phyloP scores from a whole-genome alignment of 1,139 yeast species.

The Yarrowia galli region DNA sequence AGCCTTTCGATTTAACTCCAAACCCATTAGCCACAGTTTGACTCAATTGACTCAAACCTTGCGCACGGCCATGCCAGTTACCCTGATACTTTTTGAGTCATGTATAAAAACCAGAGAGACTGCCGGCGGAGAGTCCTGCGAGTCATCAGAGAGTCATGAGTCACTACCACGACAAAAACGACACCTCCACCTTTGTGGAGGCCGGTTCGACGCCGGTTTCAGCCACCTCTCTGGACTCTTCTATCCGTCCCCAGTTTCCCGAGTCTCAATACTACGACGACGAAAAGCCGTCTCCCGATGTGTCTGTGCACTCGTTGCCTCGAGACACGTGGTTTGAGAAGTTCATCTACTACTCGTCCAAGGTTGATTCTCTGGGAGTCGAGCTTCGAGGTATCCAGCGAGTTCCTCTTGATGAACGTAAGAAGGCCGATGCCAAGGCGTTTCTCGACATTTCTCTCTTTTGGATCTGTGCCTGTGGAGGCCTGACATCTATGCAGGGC shows the following conservation, averaged over 20 bases:
- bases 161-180: background rate
- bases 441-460: conserved; percentile 70
- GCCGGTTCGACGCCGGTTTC: background rate
- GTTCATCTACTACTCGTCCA: conserved; percentile 49
- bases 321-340: conserved; percentile 42
- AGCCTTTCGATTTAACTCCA: background rate
- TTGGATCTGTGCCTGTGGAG: conserved; percentile 87
- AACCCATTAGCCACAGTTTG: background rate
- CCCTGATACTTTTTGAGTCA: conserved; percentile 24
- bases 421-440: conserved; percentile 56
- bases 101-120: conserved; percentile 4
- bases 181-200: background rate
- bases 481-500: conserved; percentile 83
- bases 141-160: background rate
- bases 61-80: conserved; percentile 16
- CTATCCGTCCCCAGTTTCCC: conserved; percentile 10
- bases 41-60: conserved; percentile 36
- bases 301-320: conserved; percentile 16
- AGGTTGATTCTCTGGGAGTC: conserved; percentile 63
- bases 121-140: background rate
- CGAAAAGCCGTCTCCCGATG: conserved; percentile 19
- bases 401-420: conserved; percentile 71
- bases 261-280: conserved; percentile 2
- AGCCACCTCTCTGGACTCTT: conserved; percentile 1
- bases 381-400: conserved; percentile 86